Conservation (phyloP, 2,329 filamentous ascomycete species). For the Trichoderma harzianum region DNA sequence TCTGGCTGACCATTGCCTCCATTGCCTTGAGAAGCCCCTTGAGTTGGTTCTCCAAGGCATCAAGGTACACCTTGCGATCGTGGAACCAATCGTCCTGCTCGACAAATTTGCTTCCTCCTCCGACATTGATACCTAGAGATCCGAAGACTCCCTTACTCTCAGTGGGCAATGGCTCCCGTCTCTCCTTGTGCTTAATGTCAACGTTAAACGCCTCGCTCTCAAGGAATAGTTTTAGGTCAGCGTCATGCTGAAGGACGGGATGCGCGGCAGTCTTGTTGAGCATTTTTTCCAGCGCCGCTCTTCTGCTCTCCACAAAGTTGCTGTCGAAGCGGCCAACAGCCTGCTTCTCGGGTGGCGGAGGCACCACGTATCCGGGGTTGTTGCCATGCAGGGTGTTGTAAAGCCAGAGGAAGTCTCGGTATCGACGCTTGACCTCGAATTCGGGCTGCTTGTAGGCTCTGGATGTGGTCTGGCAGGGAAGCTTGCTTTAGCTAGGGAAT, state of each 20-base stretch:
- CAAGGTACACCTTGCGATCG: slow-evolving; percentile 89
- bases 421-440: slow-evolving; percentile 89
- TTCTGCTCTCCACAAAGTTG: slow-evolving; percentile 91
- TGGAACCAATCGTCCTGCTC: slow-evolving; percentile 99
- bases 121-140: slow-evolving; percentile 74
- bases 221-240: slow-evolving; percentile 90
- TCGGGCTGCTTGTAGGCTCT: slow-evolving; percentile 92
- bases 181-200: slow-evolving; percentile 96
- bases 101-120: slow-evolving; percentile 81
- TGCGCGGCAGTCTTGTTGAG: slow-evolving; percentile 92
- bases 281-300: slow-evolving; percentile 94
- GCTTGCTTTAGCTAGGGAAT: not conserved
- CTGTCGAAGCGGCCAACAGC: slow-evolving; percentile 93
- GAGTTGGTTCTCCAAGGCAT: slow-evolving; percentile 87
- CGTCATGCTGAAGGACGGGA: slow-evolving; percentile 86
- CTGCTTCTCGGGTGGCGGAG: slow-evolving; percentile 96
- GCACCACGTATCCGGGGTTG: slow-evolving; percentile 91
- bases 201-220: slow-evolving; percentile 96
- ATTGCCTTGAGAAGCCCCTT: slow-evolving; percentile 89
- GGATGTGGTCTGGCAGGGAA: slow-evolving; percentile 68
- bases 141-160: slow-evolving; percentile 95
- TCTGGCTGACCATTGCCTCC: slow-evolving; percentile 86
- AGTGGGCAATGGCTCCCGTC: slow-evolving; percentile 76
- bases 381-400: slow-evolving; percentile 93
- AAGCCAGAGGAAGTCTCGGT: slow-evolving; percentile 96